Base-by-base conservation (phyloP, 2,329 filamentous ascomycete genomes). In the Cryphonectria parasitica region DNA sequence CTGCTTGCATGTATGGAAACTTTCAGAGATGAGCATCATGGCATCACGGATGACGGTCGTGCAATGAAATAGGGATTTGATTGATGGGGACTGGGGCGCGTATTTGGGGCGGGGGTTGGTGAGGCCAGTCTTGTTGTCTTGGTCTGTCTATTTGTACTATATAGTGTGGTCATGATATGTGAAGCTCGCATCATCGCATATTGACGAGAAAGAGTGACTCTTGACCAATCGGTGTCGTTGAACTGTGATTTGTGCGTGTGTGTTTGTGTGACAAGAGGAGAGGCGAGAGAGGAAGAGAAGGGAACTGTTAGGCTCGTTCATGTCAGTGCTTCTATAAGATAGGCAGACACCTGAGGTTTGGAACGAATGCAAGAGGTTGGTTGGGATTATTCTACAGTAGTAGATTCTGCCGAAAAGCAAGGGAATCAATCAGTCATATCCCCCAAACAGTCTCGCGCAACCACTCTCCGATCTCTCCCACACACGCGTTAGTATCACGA, bases 401-500 rank as follows among this genome's bases (percentile, higher is more conserved):
- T n/a, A 25, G 19, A 22, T n/a, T 52, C 22, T 28, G 22, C 49
- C 17, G n/a, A 5, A 11, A 0, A 56, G 2, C 25, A 60, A 7
- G 58, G 22, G n/a, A 7, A 61, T 19, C 19, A 34, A 6, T 34
- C 34, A 63, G 13, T 71, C 63, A 69, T 19, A 66, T 49, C 28
- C 31, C 28, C 70, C 70, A 71, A 2, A 71, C 70, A 10, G 64
- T 69, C 3, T 63, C 41, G 2, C 63, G 52, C n/a, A 71, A 56
- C 70, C 70, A 71, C 54, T 19, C 64, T 34, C 68, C 71, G 17
- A 71, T 39, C 10, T 49, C 58, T 28, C 67, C 60, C 22, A 69
- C 28, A 64, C 72, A 66, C 66, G 72, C 75, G 54, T 78, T 75
- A 45, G 73, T 75, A 64, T 76, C 49, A 3, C 71, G 67, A 65